Conservation (phyloP, 306 rosid genomes). For the Malus domestica region DNA sequence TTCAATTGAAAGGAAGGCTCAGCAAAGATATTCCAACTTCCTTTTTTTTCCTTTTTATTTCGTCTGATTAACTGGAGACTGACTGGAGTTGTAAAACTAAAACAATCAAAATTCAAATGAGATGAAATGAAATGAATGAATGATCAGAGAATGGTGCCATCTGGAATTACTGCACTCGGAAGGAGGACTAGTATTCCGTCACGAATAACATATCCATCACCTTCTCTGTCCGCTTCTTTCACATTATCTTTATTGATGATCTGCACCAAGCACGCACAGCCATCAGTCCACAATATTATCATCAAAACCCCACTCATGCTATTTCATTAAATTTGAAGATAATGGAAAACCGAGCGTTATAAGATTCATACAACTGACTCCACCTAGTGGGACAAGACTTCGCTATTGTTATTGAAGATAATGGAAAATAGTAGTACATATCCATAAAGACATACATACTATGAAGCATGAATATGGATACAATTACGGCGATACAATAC, state of each 20-base stretch:
- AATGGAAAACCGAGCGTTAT: too few relatives aligned
- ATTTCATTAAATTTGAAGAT: background rate
- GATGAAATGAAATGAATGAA: background rate
- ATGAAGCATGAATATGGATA: too few relatives aligned
- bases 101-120: background rate
- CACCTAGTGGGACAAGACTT: too few relatives aligned
- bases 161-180: conserved; percentile 23
- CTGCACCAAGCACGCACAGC: conserved; percentile 7
- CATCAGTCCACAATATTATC: background rate
- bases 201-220: conserved; percentile 23
- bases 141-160: conserved; percentile 14
- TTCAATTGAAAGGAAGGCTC: background rate
- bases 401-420: too few relatives aligned
- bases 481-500: too few relatives aligned
- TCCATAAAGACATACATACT: background rate
- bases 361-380: too few relatives aligned
- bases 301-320: background rate
- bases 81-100: background rate
- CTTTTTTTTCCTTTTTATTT: too few relatives aligned
- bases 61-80: too few relatives aligned
- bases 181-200: conserved; percentile 31
- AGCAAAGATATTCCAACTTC: background rate
- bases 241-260: conserved; percentile 34
- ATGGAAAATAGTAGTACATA: background rate
- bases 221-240: conserved; percentile 25